These are phyloP conservation scores for Irpex sp. DNA, from an alignment of 1,284 basidiomycete species.

Conservation along the genomic window DNA sequence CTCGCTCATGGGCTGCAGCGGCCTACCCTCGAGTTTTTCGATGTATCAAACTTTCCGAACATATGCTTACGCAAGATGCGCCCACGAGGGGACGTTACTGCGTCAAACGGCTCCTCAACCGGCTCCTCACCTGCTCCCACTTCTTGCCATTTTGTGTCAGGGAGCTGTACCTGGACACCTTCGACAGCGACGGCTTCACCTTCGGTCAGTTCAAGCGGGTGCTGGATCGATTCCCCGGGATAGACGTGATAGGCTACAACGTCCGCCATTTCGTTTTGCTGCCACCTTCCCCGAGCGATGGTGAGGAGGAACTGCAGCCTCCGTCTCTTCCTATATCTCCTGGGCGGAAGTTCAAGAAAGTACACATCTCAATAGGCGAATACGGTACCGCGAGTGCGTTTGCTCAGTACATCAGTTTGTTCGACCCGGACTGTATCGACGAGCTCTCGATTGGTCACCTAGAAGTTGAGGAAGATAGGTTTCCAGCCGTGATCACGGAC, in stretches of 20 bases:
- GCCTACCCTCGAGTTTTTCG: background rate
- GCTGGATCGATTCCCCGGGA: background rate
- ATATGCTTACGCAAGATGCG: background rate
- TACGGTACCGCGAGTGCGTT: background rate
- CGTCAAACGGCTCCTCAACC: background rate
- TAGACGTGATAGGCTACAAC: background rate
- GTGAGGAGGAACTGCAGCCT: background rate
- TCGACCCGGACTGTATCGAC: background rate
- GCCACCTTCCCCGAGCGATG: background rate
- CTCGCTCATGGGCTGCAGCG: background rate
- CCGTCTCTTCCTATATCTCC: background rate
- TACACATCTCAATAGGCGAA: background rate
- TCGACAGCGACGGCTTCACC: background rate
- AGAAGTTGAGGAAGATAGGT: background rate
- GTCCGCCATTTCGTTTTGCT: background rate
- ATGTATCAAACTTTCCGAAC: background rate
- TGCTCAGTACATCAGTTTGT: background rate
- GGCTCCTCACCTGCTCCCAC: background rate
- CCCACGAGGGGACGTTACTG: background rate
- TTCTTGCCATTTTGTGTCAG: background rate
- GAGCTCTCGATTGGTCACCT: background rate
- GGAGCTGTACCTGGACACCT: background rate
- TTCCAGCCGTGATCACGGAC: background rate
- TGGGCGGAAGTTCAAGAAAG: background rate
- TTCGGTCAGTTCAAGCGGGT: background rate